These are phyloP conservation scores for Colletotrichum camelliae DNA, from an alignment of 2,329 filamentous ascomycete species.

Conservation along the genomic window DNA sequence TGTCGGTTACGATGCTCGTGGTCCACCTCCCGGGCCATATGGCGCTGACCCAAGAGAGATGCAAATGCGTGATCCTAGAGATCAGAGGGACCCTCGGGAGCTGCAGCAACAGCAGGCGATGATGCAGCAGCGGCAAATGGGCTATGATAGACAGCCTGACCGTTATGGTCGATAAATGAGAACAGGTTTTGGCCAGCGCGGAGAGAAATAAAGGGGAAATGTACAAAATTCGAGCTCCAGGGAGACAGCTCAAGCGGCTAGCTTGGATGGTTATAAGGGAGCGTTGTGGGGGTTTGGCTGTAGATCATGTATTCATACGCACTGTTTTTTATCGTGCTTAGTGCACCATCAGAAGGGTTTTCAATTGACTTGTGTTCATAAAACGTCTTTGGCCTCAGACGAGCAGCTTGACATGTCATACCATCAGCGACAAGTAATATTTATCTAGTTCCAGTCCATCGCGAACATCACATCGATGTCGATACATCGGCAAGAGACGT, in stretches of 20 bases:
- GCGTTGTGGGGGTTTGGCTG: background rate
- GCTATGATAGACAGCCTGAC: conserved; percentile 48
- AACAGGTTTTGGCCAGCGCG: background rate
- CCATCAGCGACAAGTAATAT: background rate
- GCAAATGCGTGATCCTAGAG: conserved; percentile 40
- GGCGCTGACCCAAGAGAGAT: conserved; percentile 39
- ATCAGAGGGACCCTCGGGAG: conserved; percentile 37
- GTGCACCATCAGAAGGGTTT: background rate
- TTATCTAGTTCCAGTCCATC: background rate
- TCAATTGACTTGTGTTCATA: background rate
- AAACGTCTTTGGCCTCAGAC: background rate
- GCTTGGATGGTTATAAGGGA: background rate
- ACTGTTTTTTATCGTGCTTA: background rate
- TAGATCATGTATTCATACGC: background rate
- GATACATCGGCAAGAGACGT: background rate
- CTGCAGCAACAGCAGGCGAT: conserved; percentile 29
- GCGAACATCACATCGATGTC: background rate
- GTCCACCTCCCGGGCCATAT: conserved; percentile 40
- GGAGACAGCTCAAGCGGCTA: background rate
- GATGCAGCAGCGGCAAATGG: conserved; percentile 44
- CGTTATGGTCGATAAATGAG: conserved; percentile 45
- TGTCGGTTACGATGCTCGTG: conserved; percentile 45
- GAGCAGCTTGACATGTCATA: background rate
- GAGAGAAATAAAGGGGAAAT: background rate
- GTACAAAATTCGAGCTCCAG: background rate